phyloP scores from a whole-genome alignment of 2,329 filamentous ascomycete genomes.

The Phyllosticta capitalensis region DNA sequence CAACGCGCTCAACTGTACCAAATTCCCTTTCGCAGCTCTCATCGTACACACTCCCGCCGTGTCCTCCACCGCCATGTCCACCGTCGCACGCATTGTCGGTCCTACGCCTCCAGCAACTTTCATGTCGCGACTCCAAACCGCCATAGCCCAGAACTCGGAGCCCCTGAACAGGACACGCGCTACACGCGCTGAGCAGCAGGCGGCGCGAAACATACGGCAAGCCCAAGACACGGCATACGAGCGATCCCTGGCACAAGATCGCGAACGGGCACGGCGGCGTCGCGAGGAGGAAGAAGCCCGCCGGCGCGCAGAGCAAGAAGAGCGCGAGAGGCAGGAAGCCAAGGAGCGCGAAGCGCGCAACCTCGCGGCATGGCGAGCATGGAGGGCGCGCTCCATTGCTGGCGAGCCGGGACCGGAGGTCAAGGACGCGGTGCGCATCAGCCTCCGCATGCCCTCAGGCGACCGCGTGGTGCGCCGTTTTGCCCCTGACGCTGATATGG shows the following conservation, averaged over 20 bases:
- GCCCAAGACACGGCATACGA: conserved; percentile 94
- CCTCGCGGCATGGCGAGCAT: conserved; percentile 63
- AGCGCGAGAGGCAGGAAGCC: conserved; percentile 53
- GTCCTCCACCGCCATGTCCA: conserved; percentile 80
- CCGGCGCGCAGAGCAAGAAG: conserved; percentile 55
- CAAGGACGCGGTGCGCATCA: conserved; percentile 64
- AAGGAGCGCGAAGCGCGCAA: conserved; percentile 49
- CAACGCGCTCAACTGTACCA: conserved; percentile 77
- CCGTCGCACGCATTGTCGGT: conserved; percentile 69
- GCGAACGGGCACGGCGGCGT: conserved; percentile 69
- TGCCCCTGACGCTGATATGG: conserved; percentile 56
- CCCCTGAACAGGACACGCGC: conserved; percentile 67
- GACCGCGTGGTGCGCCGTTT: conserved; percentile 74
- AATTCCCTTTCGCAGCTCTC: conserved; percentile 81
- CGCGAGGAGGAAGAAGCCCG: conserved; percentile 62
- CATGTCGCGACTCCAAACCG: conserved; percentile 61
- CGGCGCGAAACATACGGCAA: conserved; percentile 68
- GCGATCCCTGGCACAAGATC: conserved; percentile 75
- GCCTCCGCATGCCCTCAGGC: conserved; percentile 52
- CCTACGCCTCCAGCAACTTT: conserved; percentile 62
- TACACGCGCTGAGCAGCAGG: conserved; percentile 68
- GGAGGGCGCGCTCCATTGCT: conserved; percentile 61
- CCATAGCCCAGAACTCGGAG: conserved; percentile 65
- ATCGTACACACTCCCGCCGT: conserved; percentile 82
- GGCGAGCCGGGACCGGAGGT: conserved; percentile 56